These are phyloP conservation scores for Hysterium pulicare DNA, from an alignment of 2,329 filamentous ascomycete species.

Conservation along the genomic window DNA sequence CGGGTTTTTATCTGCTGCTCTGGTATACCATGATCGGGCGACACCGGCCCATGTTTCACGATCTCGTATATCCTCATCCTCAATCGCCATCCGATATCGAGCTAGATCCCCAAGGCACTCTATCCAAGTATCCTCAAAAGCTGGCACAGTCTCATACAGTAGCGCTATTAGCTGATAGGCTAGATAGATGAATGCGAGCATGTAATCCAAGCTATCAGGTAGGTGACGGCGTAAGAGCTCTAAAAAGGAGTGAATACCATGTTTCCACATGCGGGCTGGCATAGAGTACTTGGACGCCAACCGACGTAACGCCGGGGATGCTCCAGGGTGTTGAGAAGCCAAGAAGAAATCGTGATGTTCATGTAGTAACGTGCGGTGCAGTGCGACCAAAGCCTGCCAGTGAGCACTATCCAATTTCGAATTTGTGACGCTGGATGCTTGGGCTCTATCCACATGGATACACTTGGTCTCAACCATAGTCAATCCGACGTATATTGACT, in stretches of 20 bases:
- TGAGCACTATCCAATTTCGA: conserved; percentile 35
- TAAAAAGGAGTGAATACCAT: conserved; percentile 4
- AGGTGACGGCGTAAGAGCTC: conserved; percentile 51
- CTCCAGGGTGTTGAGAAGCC: conserved; percentile 72
- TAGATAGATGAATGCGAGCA: conserved; percentile 82
- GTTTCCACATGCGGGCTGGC: conserved; percentile 61
- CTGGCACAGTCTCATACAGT: conserved; percentile 71
- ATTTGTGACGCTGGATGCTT: conserved; percentile 46
- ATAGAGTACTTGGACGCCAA: conserved; percentile 76
- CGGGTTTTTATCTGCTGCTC: conserved; percentile 62
- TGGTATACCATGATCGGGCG: conserved; percentile 68
- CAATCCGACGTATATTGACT: conserved; percentile 72
- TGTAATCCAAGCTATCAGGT: conserved; percentile 72
- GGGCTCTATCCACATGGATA: conserved; percentile 69
- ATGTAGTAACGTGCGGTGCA: conserved; percentile 4
- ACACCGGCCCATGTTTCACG: conserved; percentile 74
- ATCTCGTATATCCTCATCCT: conserved; percentile 69
- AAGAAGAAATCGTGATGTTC: conserved; percentile 56
- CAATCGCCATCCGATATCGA: conserved; percentile 80
- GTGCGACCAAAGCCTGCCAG: conserved; percentile 2
- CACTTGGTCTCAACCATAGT: conserved; percentile 80
- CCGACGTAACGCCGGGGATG: conserved; percentile 59
- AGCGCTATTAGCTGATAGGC: conserved; percentile 82
- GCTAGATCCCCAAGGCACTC: conserved; percentile 81
- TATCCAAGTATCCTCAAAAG: conserved; percentile 56